These are phyloP conservation scores for Amanita phalloides DNA, from an alignment of 768 basidiomycete genomes.

Conservation along the genomic window DNA sequence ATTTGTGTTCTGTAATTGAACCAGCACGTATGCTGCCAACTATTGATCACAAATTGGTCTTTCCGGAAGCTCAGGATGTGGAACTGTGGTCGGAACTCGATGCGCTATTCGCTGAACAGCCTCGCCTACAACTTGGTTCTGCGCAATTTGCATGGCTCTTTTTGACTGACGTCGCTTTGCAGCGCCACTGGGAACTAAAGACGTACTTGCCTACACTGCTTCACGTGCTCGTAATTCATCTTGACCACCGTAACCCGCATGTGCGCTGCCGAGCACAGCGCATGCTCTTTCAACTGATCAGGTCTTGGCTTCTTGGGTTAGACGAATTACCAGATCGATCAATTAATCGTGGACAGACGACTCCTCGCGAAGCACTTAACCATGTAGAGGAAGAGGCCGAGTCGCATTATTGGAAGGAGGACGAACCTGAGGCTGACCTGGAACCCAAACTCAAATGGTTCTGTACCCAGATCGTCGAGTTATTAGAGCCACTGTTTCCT, in stretches of 20 bases:
- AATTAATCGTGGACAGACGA: conserved; percentile 30
- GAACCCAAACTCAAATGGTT: conserved; percentile 62
- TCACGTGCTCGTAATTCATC: conserved; percentile 70
- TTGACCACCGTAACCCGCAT: conserved; percentile 66
- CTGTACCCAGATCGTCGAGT: conserved; percentile 50
- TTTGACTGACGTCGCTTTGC: conserved; percentile 64
- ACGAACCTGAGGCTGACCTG: conserved; percentile 42
- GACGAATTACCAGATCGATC: conserved; percentile 58
- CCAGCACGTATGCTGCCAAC: conserved; percentile 76
- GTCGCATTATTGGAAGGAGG: conserved; percentile 60
- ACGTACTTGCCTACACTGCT: conserved; percentile 65
- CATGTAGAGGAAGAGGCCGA: conserved; percentile 50
- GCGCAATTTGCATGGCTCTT: conserved; percentile 88
- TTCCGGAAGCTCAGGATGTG: conserved; percentile 55
- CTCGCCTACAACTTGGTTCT: conserved; percentile 60
- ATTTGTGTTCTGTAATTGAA: conserved; percentile 77
- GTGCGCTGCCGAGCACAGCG: conserved; percentile 61
- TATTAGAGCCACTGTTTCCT: conserved; percentile 62
- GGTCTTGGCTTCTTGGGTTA: conserved; percentile 73
- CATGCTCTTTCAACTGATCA: conserved; percentile 80
- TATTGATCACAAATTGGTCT: conserved; percentile 58
- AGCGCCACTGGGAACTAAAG: conserved; percentile 67
- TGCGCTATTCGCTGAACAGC: conserved; percentile 62
- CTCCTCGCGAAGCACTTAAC: conserved; percentile 39
- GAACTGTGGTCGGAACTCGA: conserved; percentile 77